A percentile compares a stretch with the other conserved stretches of the same genome.
phyloP scores from a whole-genome alignment of 345 rosid genomes.

The Clausena lansium region DNA sequence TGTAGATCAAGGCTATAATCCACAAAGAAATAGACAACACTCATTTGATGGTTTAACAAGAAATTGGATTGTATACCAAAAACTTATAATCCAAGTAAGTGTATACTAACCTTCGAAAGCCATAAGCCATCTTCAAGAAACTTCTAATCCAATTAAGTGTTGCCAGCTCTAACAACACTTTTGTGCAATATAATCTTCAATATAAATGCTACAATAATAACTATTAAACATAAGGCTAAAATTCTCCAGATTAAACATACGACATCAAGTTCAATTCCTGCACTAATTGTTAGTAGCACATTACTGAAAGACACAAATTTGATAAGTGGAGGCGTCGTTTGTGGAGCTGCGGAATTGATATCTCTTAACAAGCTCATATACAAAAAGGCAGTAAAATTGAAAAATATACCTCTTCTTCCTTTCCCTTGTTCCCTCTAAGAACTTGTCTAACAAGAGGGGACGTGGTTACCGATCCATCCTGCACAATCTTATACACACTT shows the following conservation, averaged over 20 bases:
- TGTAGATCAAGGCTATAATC: background rate
- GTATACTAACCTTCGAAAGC: background rate
- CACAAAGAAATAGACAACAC: background rate
- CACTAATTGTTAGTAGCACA: background rate
- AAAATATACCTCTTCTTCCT: constrained; percentile 33
- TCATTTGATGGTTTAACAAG: background rate
- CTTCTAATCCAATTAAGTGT: too few species aligned
- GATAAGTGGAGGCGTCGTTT: background rate
- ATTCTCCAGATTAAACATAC: background rate
- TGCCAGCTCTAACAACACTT: background rate
- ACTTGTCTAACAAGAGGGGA: constrained; percentile 22
- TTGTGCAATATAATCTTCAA: background rate
- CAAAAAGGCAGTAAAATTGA: background rate
- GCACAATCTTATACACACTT: constrained; percentile 23
- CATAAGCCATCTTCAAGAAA: background rate
- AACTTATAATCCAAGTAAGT: too few species aligned
- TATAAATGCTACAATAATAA: background rate
- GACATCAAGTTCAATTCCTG: background rate
- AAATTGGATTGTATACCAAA: background rate
- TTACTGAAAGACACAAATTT: background rate
- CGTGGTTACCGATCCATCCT: constrained; percentile 24
- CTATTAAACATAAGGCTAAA: background rate
- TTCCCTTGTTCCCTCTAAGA: constrained; percentile 34
- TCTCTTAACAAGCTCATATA: background rate
- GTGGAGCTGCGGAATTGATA: background rate